Percentiles rank a stretch among this genome's conserved stretches.
These are phyloP conservation scores for Trichosporon asahii DNA, from an alignment of 1,284 basidiomycete species.

Conservation along the genomic window DNA sequence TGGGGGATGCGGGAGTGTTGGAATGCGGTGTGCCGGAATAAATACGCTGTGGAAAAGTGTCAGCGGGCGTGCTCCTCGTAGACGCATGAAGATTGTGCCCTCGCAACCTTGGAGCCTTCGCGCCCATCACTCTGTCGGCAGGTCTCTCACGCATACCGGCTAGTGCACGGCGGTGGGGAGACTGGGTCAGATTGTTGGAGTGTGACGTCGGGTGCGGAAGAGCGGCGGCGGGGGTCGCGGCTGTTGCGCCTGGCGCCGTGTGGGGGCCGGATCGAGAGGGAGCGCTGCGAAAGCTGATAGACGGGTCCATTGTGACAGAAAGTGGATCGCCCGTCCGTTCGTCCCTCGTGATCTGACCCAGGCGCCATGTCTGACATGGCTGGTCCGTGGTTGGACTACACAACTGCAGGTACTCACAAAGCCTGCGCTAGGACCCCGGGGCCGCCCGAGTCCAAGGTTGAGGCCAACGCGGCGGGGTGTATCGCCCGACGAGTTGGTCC, in stretches of 20 bases:
- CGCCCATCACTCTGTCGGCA: neutral
- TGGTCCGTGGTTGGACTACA: neutral
- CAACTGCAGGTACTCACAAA: conserved; percentile 11
- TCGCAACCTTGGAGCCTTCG: neutral
- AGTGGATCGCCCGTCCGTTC: neutral
- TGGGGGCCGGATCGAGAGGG: neutral
- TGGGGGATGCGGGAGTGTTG: conserved; percentile 11
- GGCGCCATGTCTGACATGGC: neutral
- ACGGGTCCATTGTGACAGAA: neutral
- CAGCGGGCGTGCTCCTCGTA: neutral
- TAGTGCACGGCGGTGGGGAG: neutral
- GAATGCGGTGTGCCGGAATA: conserved; percentile 1
- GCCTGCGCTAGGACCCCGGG: conserved; percentile 9
- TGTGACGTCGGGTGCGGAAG: conserved; percentile 1
- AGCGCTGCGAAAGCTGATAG: neutral
- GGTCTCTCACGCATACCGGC: neutral
- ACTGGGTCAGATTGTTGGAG: neutral
- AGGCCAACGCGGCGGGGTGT: neutral
- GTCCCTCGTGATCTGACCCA: neutral
- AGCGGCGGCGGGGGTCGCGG: neutral
- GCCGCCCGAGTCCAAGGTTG: conserved; percentile 13
- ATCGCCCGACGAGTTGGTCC: neutral
- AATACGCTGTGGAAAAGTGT: conserved; percentile 5
- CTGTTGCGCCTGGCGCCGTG: neutral
- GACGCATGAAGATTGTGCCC: neutral